Evolutionary conservation across 1,284 basidiomycete species (phyloP).

Genomic region (Malassezia vespertilionis): DNA sequence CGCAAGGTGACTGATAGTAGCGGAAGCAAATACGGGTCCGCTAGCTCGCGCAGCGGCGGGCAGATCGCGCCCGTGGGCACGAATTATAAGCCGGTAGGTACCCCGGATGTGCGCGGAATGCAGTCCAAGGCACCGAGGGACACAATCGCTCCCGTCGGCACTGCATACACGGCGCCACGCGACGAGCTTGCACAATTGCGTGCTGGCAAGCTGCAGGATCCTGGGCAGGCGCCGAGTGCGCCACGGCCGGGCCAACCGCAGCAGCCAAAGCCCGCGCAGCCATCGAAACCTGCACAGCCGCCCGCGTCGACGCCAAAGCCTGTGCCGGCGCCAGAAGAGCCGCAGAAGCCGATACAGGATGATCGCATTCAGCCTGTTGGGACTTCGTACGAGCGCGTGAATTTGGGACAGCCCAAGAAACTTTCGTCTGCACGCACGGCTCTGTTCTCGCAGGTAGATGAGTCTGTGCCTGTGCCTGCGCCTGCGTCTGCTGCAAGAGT

Average conservation of each 20-base stretch:
- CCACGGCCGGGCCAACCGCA: conserved; percentile 1
- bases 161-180: conserved; percentile 31
- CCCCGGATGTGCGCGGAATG: conserved; percentile 41
- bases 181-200: conserved; percentile 40
- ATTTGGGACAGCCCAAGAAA: conserved; percentile 41
- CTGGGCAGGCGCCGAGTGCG: conserved; percentile 10
- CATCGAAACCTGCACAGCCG: conserved; percentile 17
- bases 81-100: conserved; percentile 41
- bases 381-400: conserved; percentile 41
- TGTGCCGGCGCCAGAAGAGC: conserved; percentile 4
- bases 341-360: conserved; percentile 35
- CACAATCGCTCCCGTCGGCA: conserved; percentile 36
- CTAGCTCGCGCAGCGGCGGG: conserved; percentile 36
- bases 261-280: conserved; percentile 16
- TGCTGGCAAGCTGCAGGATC: conserved; percentile 18
- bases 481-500: conserved; percentile 20
- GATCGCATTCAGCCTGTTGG: conserved; percentile 44
- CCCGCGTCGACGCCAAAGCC: conserved; percentile 11
- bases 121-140: conserved; percentile 33
- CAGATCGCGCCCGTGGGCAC: conserved; percentile 38
- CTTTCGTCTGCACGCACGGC: conserved; percentile 36
- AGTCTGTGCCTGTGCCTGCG: conserved; percentile 15
- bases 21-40: conserved; percentile 66
- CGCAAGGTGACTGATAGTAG: conserved; percentile 76
- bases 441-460: conserved; percentile 29